phyloP scores from a whole-genome alignment of 139 green algal species.

The Chlamydomonas sp. region DNA sequence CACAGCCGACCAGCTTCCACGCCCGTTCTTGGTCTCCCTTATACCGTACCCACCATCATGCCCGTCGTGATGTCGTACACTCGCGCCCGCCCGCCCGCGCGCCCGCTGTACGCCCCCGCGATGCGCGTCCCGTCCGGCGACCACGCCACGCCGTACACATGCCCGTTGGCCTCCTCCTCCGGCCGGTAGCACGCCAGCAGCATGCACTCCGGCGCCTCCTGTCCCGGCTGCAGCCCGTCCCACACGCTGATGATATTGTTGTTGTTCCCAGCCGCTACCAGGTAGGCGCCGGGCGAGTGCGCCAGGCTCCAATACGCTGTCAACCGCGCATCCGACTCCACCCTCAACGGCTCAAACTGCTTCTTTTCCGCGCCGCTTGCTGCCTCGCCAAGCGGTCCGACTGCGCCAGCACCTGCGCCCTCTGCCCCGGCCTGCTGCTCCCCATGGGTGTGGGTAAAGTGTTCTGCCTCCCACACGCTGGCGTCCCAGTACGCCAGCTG shows the following conservation, averaged over 20 bases:
- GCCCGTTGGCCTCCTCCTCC: neutral
- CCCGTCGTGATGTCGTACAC: slow-evolving; percentile 15
- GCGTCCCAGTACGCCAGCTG: no score
- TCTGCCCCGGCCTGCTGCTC: neutral
- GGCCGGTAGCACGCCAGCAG: neutral
- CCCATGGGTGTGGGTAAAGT: no score
- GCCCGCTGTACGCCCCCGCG: slow-evolving; percentile 2
- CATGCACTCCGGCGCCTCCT: neutral
- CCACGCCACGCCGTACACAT: slow-evolving; percentile 15
- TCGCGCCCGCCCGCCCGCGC: neutral
- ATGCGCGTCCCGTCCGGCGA: neutral
- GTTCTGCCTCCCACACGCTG: no score
- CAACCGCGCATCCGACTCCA: neutral
- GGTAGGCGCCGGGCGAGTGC: neutral
- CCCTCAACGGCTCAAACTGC: neutral
- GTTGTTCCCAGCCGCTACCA: neutral
- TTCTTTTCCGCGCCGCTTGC: neutral
- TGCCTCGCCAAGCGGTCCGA: no score
- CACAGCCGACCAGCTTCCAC: no score
- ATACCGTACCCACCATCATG: neutral
- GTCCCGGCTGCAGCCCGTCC: neutral
- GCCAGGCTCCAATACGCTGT: neutral
- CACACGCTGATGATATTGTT: neutral
- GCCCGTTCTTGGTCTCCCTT: no score
- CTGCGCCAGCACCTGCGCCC: neutral